A percentile compares a stretch with the other conserved stretches of the same genome.
phyloP scores from a whole-genome alignment of 2,329 filamentous ascomycete genomes.

The Xylariaceae sp. region DNA sequence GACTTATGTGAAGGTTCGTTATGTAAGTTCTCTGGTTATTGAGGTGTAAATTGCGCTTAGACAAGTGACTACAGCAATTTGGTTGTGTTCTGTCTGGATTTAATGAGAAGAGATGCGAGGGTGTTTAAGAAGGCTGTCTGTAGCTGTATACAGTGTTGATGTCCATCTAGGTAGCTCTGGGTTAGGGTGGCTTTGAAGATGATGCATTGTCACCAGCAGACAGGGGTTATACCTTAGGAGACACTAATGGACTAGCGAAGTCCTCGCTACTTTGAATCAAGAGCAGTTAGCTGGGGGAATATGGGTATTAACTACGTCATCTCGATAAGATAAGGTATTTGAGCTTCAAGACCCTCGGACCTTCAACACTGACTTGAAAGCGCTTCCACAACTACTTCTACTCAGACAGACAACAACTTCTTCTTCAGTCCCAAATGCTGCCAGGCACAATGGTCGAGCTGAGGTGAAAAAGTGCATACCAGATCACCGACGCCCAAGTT shows the following conservation, averaged over 20 bases:
- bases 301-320: slow-evolving; percentile 27
- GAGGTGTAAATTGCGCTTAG: not conserved
- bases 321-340: slow-evolving; percentile 40
- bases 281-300: not conserved
- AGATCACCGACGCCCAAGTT: slow-evolving; percentile 16
- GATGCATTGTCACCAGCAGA: slow-evolving; percentile 33
- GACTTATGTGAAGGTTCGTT: not conserved
- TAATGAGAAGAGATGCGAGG: slow-evolving; percentile 13
- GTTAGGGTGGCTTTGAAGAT: slow-evolving; percentile 18
- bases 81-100: not conserved
- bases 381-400: no score
- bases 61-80: not conserved
- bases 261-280: slow-evolving; percentile 28
- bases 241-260: slow-evolving; percentile 23
- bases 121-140: slow-evolving; percentile 5
- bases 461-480: slow-evolving; percentile 10
- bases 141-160: not conserved
- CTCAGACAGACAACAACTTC: not conserved
- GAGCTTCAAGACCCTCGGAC: no score
- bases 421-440: slow-evolving; percentile 12
- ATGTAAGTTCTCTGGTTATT: not conserved
- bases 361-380: not conserved
- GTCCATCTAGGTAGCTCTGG: not conserved
- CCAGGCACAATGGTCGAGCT: slow-evolving; percentile 6
- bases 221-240: slow-evolving; percentile 22